Evolutionary conservation across 805 yeast species (phyloP), one percentile per base, ranked within the genome.

Genomic region (Starmera amethionina): DNA sequence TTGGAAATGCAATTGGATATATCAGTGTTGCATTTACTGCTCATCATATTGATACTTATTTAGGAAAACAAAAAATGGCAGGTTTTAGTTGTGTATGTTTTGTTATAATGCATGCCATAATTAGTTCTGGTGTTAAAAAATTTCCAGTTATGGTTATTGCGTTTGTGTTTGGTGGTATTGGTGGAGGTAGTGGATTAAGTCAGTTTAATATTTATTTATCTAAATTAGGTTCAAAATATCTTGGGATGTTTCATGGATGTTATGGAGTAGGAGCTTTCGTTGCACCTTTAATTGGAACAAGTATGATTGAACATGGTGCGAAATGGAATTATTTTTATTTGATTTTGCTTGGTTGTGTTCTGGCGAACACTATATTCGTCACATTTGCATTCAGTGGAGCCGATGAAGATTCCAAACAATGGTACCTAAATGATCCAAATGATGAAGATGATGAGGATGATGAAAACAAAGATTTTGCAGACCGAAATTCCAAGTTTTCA

Each of bases 201-300:
- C 78, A 74, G 45, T 63, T 65, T 35, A 77, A 76, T 49, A 67
- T 75, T 14, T 76, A 74, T 46, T 44, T 75, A 15, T 59, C 77
- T 4, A 56, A 68, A 42, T 58, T 79, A 36, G 64, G 72, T 13
- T 67, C 78, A 10, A 64, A 63, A 29, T 70, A 68, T 44, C 55
- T 78, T 32, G 79, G 84, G 1, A 58, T 63, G 38, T 68, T 69
- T 49, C 86, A 79, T 55, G 85, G 81, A 0, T 49, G 61, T 7
- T 80, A 79, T 52, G 87, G 87, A 2, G 30, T 74, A 3, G 86
- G 86, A 10, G 86, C 85, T 3, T 69, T 78, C 4, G 41, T 75
- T 2, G 68, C 82, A 4, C 86, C 87, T 2, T 52, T 78, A 33
- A 58, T 77, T 29, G 79, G 77, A 4, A 77, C 82, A 0, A 58